Evolutionary conservation across 2,329 filamentous ascomycete species (phyloP).

Genomic region (Claviceps paspali): DNA sequence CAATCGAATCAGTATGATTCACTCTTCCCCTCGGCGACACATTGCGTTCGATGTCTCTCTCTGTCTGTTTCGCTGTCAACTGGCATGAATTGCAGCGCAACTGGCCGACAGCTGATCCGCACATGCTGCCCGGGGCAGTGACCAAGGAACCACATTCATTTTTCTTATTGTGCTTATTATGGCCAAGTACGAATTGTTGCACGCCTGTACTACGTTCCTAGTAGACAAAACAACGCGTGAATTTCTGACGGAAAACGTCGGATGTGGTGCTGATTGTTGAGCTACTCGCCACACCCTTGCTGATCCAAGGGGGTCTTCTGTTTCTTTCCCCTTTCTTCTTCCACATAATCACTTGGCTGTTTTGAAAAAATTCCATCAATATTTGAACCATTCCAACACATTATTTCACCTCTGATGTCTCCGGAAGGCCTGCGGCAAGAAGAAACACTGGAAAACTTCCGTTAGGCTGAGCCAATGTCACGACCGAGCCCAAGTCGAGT

Average conservation of each 20-base stretch:
- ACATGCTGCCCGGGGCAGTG: background rate
- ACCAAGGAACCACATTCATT: background rate
- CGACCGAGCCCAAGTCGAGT: slow-evolving; percentile 13
- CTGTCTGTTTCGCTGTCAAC: background rate
- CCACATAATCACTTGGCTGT: background rate
- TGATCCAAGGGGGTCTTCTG: too few relatives aligned
- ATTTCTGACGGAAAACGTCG: too few relatives aligned
- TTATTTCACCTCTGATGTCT: background rate
- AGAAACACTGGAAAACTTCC: background rate
- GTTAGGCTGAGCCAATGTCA: background rate
- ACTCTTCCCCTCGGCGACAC: too few relatives aligned
- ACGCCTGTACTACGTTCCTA: too few relatives aligned
- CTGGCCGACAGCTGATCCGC: background rate
- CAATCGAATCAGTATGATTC: too few relatives aligned
- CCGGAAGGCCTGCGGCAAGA: background rate
- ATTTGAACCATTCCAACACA: background rate
- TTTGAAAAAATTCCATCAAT: background rate
- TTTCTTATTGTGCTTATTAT: background rate
- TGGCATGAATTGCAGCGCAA: background rate
- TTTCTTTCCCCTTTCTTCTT: background rate
- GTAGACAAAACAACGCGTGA: too few relatives aligned
- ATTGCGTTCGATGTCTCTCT: too few relatives aligned
- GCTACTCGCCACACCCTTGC: too few relatives aligned
- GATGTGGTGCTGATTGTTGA: too few relatives aligned
- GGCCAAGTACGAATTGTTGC: background rate